These are phyloP conservation scores for Dittrichia graveolens DNA, from an alignment of 129 eudicot genomes.

Conservation along the genomic window DNA sequence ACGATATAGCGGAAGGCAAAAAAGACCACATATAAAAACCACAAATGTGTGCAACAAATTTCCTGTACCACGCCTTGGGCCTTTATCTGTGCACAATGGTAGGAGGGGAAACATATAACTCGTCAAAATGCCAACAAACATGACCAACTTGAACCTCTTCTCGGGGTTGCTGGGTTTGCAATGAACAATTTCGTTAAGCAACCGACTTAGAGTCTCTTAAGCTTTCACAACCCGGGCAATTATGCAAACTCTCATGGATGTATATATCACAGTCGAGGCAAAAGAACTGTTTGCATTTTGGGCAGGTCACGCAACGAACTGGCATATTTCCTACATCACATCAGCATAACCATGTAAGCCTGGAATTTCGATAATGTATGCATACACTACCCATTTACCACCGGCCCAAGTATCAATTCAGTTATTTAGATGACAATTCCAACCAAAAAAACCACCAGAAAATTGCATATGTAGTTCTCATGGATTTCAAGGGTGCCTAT, in stretches of 20 bases:
- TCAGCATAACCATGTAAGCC: neutral
- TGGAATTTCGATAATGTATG: no score
- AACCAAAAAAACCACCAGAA: no score
- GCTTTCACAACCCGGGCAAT: conserved; percentile 98
- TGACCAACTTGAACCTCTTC: neutral
- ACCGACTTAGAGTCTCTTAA: conserved; percentile 48
- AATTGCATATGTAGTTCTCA: no score
- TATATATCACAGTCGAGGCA: conserved; percentile 98
- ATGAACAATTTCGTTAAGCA: neutral
- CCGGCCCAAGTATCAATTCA: no score
- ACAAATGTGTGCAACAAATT: conserved; percentile 2
- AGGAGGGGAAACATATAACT: neutral
- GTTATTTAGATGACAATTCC: no score
- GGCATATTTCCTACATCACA: conserved; percentile 68
- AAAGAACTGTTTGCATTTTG: conserved; percentile 78
- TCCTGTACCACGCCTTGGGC: neutral
- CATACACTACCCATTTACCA: no score
- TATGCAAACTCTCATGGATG: conserved; percentile 96
- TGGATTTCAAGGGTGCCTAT: no score
- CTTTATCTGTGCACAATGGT: neutral
- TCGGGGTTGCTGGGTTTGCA: neutral
- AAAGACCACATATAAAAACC: conserved; percentile 11
- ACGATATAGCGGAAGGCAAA: conserved; percentile 8
- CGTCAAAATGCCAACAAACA: neutral
- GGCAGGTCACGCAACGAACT: conserved; percentile 70